Base-by-base conservation (phyloP, 768 basidiomycete genomes). In the Sarcodon aspratus region DNA sequence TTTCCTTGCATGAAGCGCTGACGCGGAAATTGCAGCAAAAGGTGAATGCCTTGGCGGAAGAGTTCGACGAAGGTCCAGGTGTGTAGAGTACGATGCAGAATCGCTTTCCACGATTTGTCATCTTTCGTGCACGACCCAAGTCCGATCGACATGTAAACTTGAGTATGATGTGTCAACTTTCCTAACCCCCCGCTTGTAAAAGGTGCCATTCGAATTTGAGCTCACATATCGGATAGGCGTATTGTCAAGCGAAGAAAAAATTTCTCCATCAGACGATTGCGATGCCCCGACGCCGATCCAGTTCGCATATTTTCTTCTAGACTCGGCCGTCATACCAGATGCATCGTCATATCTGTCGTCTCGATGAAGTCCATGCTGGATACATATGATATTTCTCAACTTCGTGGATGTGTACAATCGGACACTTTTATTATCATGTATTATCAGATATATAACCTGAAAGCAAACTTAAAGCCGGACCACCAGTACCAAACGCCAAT, bases 191-290 rank as follows among this genome's bases (percentile, higher is more conserved):
- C 32, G 85, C 85, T 82, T 69, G 76, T 79, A 80, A 33, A 81
- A 85, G 84, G 84, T 86, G 82, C 84, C 81, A 61, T 66, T 56
- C 74, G 74, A 78, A 75, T 68, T 52, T 60, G 71, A 84, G 72
- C 58, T 58, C 66, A 67, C 73, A 74, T 69, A 74, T 75, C 73
- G 72, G 62, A 58, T 59, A 50, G 82, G 84, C 80, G 84, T 86
- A 86, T 86, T 63, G 69, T 81, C 77, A 80, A 82, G 82, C 85
- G 75, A 56, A 85, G 36, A 85, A 67, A 48, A 48, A 67, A 33
- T 40, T 17, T 12, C 33, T 36, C 44, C 46, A 36, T 50, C 31
- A 13, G 36, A 10, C 31, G 42, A 27, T 45, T 33, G 45, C 9
- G 15, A 15, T 15, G n/a, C 33, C 18, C 45, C 9, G 45, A 18